Evolutionary conservation across 2,329 filamentous ascomycete species (phyloP), one percentile per base, ranked within the genome.

Genomic region (Apiospora aurea): DNA sequence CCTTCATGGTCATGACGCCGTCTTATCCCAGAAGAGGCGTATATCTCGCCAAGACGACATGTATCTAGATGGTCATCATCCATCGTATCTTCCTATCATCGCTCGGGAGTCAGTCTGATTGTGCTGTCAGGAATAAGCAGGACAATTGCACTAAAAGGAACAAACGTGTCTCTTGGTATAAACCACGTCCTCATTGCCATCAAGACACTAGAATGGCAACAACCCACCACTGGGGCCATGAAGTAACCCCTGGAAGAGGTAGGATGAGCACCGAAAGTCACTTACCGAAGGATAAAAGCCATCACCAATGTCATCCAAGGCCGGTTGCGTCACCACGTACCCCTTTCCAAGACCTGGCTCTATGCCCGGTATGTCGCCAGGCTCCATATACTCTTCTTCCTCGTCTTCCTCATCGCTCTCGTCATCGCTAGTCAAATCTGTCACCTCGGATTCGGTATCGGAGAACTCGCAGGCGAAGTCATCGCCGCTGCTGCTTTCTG

Each of bases 21-120:
- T 5, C 94, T 91, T 72, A 98, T 93, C 8, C 96, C 96, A 29
- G 95, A 97, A 0, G 94, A 97, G 0, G 96, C 96, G 78, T 97
- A 94, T 4, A 98, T 86, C 77, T 94, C 91, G 3, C 96, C 96
- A 1, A 98, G 86, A 18, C 91, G 89, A 77, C 93, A 96, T 0
- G 92, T 94, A 64, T 93, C 90, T 0, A 98, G 87, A 75, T 98
- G 93, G 72, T 98, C 96, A 79, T 93, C 90, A 76, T 95, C 91
- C 77, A 93, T 88, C 0, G 87, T 90, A 57, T 90, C 92, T 10
- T 86, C 82, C 34, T 38, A 38, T 38, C 34, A 38, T 5, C 34
- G 34, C 34, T 8, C 26, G 26, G 26, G 34, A 38, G 34, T 38
- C 34, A 38, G 34, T 8, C 26, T 29, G 26, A 38, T 38, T 38